Base-by-base conservation (phyloP, 768 basidiomycete genomes). In the Boletus subcaerulescens region DNA sequence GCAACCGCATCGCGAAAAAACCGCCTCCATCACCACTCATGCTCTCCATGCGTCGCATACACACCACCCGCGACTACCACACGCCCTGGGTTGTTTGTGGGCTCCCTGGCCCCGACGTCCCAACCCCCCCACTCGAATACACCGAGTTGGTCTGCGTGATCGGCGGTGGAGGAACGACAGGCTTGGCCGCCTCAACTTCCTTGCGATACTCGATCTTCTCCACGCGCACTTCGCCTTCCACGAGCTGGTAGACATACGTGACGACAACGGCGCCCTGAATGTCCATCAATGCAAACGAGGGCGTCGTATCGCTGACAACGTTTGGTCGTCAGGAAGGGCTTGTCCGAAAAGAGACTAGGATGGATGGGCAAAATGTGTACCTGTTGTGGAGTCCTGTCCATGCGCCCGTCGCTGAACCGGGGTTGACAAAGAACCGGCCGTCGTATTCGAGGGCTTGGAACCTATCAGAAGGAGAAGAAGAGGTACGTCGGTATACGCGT, bases 271-370 rank as follows among this genome's bases (percentile, higher is more conserved):
- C 85, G 5, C 97, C 97, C 73, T 99, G 97, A 35, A 99, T 87
- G 68, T 98, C 97, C 89, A 99, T 93, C 43, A 98, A 75, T 1
- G 97, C 97, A 65, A 99, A 99, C 3, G 93, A 94, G 0, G 97
- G 96, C 2, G 82, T 93, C 3, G 89, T 86, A 29, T 93, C 92
- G 4, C 93, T 94, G 63, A 8, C 35, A 11, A 36, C 11, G 6
- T 9, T 5, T 15, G 38, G 38, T 18, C 38, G 14, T 29, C 29
- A 29, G 8, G 2, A 29, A 29, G 29, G 8, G 29, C 29, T 9
- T 14, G 13, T 14, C 13, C 12, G 33, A 11, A 35, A 14, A 14
- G 14, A 14, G 29, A 29, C 29, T 29, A 14, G 6, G 13, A 35
- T 5, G 33, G 8, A 4, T 1, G 33, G 33, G 33, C 2, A 12